phyloP scores from a whole-genome alignment of 75 land plant genomes.

The Gnetum montanum region DNA sequence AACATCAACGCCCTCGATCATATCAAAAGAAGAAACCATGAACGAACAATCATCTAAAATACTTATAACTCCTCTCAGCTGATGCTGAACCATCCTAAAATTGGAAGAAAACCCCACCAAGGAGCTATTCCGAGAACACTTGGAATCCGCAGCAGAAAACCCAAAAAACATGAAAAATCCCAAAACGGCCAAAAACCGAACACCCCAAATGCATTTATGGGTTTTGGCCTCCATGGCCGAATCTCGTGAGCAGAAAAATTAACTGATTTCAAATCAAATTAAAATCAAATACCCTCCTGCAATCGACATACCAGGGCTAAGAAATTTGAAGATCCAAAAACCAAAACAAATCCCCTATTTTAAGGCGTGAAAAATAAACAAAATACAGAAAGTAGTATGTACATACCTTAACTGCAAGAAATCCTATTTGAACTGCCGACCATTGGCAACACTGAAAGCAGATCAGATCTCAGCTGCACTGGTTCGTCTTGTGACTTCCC shows the following conservation, averaged over 20 bases:
- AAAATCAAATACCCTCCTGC: no score
- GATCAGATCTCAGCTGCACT: no score
- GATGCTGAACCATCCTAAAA: constrained; percentile 91
- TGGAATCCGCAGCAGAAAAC: constrained; percentile 1
- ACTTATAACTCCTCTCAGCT: constrained; percentile 57
- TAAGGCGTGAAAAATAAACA: no score
- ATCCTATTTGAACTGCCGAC: no score
- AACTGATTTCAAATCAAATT: no score
- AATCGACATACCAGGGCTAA: no score
- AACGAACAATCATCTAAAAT: constrained; percentile 84
- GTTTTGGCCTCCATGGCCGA: not conserved
- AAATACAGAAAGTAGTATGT: no score
- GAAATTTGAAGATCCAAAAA: no score
- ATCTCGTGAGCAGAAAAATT: not conserved
- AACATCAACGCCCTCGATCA: constrained; percentile 69
- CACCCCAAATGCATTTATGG: not conserved
- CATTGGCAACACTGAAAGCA: no score
- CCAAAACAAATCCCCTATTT: no score
- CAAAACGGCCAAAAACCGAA: not conserved
- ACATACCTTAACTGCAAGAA: no score
- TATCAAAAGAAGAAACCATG: constrained; percentile 65
- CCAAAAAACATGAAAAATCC: not conserved
- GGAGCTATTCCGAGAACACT: constrained; percentile 31
- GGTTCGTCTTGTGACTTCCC: no score
- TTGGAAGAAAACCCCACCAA: constrained; percentile 50